Conservation (phyloP, 1,139 yeast species). For the Candida dubliniensis region DNA sequence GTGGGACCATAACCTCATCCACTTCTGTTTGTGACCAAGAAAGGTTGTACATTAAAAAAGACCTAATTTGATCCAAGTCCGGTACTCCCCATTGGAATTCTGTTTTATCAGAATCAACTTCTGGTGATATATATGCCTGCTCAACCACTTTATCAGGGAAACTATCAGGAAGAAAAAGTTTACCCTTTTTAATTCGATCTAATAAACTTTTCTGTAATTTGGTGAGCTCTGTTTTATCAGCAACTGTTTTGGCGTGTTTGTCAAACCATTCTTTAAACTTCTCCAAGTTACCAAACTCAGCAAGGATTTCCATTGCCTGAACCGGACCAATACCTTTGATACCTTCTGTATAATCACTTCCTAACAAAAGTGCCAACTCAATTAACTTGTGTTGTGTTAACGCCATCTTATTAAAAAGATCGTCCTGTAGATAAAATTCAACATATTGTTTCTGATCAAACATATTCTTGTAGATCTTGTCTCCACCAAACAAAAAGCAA, state of each 20-base stretch:
- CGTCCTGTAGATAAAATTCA: slow-evolving; percentile 70
- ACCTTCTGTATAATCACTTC: slow-evolving; percentile 95
- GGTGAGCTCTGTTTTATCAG: slow-evolving; percentile 20
- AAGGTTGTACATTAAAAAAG: slow-evolving; percentile 66
- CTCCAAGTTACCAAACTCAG: slow-evolving; percentile 63
- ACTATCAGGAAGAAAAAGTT: slow-evolving; percentile 57
- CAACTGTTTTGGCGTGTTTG: slow-evolving; percentile 22
- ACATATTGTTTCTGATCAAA: slow-evolving; percentile 92
- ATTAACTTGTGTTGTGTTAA: slow-evolving; percentile 63
- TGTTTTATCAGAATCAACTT: slow-evolving; percentile 77
- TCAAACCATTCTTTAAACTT: slow-evolving; percentile 44
- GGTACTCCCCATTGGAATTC: slow-evolving; percentile 91
- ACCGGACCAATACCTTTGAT: slow-evolving; percentile 92
- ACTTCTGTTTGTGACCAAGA: slow-evolving; percentile 80
- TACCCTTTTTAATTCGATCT: slow-evolving; percentile 56
- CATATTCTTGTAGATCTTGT: slow-evolving; percentile 83
- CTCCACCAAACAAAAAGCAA: slow-evolving; percentile 92
- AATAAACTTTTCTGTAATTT: slow-evolving; percentile 49
- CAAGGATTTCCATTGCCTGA: slow-evolving; percentile 86
- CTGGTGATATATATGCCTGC: slow-evolving; percentile 76
- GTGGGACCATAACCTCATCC: slow-evolving; percentile 87
- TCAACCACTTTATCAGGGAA: slow-evolving; percentile 73
- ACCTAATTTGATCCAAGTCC: slow-evolving; percentile 73
- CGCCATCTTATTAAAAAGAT: slow-evolving; percentile 65
- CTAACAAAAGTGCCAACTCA: slow-evolving; percentile 76